These are phyloP conservation scores for Kappamyces sp. DNA, from an alignment of 192 early-diverging fungal genomes.

Conservation along the genomic window DNA sequence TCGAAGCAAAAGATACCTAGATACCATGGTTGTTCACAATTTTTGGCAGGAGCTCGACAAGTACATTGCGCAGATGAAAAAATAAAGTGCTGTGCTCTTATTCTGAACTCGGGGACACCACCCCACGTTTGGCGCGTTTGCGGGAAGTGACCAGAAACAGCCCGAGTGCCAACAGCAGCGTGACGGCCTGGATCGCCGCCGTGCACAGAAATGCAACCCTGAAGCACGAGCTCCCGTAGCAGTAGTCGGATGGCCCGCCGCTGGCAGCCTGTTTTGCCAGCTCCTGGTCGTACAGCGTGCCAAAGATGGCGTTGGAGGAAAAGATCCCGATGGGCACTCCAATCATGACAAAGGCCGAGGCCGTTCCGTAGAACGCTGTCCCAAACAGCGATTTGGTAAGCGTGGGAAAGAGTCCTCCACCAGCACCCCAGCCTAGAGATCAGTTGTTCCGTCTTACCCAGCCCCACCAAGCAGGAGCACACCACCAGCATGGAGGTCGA, in stretches of 20 bases:
- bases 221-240: slow-evolving; percentile 12
- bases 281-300: slow-evolving; percentile 20
- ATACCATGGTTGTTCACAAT: slow-evolving; percentile 39
- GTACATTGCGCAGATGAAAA: slow-evolving; percentile 22
- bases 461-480: slow-evolving; percentile 21
- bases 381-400: slow-evolving; percentile 30
- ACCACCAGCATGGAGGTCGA: not conserved
- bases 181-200: not conserved
- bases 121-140: too few species aligned
- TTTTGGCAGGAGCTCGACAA: slow-evolving; percentile 48
- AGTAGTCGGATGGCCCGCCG: slow-evolving; percentile 5
- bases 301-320: slow-evolving; percentile 24
- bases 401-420: slow-evolving; percentile 21
- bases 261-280: not conserved
- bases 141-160: too few species aligned
- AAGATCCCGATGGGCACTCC: slow-evolving; percentile 32
- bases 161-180: too few species aligned
- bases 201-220: not conserved
- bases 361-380: slow-evolving; percentile 27
- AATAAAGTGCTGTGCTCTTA: slow-evolving; percentile 20
- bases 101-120: too few species aligned
- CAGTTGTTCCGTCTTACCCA: not conserved
- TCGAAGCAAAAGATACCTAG: slow-evolving; percentile 39
- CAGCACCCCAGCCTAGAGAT: slow-evolving; percentile 24
- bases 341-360: slow-evolving; percentile 24